Evolutionary conservation across 257 asterid species (phyloP).

Genomic region (Scutellaria minor): DNA sequence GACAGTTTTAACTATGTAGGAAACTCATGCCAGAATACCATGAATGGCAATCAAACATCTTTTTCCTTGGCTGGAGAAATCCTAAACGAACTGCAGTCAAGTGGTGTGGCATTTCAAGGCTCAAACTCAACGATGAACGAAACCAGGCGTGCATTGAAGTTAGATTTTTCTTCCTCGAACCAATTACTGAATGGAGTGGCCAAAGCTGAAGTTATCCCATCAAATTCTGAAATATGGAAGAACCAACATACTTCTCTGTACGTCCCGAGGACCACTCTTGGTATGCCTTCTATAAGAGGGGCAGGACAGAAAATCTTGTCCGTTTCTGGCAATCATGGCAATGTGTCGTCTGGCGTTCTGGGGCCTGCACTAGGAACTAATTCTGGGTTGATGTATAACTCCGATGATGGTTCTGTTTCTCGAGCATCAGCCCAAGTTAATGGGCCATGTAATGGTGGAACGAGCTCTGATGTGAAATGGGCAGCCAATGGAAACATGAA

Average conservation of each 20-base stretch:
- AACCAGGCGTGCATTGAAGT: slow-evolving; percentile 32
- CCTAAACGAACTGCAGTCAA: slow-evolving; percentile 39
- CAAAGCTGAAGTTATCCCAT: slow-evolving; percentile 67
- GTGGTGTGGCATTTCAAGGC: slow-evolving; percentile 40
- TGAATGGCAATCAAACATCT: slow-evolving; percentile 40
- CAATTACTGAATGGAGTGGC: slow-evolving; percentile 48
- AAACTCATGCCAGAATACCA: slow-evolving; percentile 36
- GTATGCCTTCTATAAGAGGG: slow-evolving; percentile 38
- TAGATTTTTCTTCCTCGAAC: slow-evolving; percentile 30
- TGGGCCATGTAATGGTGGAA: slow-evolving; percentile 16
- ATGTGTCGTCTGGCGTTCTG: slow-evolving; percentile 34
- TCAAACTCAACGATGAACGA: slow-evolving; percentile 30
- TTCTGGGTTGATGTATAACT: slow-evolving; percentile 36
- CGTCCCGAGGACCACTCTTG: slow-evolving; percentile 35
- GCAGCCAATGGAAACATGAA: slow-evolving; percentile 32
- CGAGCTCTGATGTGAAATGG: slow-evolving; percentile 37
- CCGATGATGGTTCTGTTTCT: slow-evolving; percentile 33
- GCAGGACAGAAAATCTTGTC: slow-evolving; percentile 39
- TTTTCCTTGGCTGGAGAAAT: slow-evolving; percentile 38
- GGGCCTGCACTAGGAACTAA: slow-evolving; percentile 36
- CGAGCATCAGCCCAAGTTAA: slow-evolving; percentile 31
- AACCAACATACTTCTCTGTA: slow-evolving; percentile 46
- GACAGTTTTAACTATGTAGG: slow-evolving; percentile 37
- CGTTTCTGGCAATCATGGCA: slow-evolving; percentile 29
- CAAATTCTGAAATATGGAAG: slow-evolving; percentile 59